Conservation (phyloP, 2,329 filamentous ascomycete genomes). For the Zalaria obscura region DNA sequence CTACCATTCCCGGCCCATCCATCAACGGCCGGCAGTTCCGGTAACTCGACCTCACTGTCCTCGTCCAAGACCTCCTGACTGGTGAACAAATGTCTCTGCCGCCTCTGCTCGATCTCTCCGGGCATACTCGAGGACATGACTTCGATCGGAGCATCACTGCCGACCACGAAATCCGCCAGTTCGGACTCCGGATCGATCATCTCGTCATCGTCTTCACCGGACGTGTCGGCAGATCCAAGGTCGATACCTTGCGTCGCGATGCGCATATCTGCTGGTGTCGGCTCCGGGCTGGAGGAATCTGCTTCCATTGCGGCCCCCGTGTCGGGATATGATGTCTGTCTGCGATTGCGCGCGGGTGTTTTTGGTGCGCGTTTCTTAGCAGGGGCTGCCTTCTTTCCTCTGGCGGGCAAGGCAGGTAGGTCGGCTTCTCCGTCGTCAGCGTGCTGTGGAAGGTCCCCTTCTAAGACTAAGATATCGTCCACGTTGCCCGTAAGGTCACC, state of each 20-base stretch:
- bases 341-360: constrained; percentile 2
- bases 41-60: constrained; percentile 6
- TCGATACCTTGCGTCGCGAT: constrained; percentile 21
- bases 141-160: constrained; percentile 25
- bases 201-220: constrained; percentile 22
- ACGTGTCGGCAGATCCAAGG: constrained; percentile 30
- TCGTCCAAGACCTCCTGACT: constrained; percentile 5
- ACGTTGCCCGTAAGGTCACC: constrained; percentile 16
- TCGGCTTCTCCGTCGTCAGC: not conserved
- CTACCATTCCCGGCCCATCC: not conserved
- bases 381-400: constrained; percentile 14
- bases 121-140: constrained; percentile 15
- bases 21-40: not conserved
- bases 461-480: not conserved
- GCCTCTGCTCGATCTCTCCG: constrained; percentile 1
- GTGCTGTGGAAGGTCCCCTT: constrained; percentile 5
- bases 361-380: not conserved
- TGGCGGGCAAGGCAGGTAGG: constrained; percentile 5
- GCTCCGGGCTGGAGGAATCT: constrained; percentile 17
- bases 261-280: constrained; percentile 19
- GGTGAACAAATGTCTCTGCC: constrained; percentile 1
- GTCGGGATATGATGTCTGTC: not conserved
- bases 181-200: constrained; percentile 30
- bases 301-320: constrained; percentile 16
- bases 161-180: constrained; percentile 30